phyloP scores from a whole-genome alignment of 352 stramenopile species.

The Pythium dissotocum region DNA sequence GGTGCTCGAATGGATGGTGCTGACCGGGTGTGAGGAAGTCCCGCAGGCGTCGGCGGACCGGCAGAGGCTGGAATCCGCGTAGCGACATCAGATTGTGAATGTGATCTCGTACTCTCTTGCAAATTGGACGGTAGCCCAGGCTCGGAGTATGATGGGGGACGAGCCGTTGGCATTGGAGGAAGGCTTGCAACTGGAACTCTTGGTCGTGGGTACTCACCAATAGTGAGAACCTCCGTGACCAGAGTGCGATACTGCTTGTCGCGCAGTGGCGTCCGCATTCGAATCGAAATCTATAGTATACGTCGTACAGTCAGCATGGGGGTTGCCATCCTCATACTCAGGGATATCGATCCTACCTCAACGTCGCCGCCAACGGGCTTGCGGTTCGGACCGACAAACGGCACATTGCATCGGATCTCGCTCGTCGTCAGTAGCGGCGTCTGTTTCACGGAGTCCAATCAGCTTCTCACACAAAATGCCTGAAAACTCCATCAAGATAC shows the following conservation, averaged over 20 bases:
- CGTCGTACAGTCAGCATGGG: no score
- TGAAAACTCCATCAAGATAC: not conserved
- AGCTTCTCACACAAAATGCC: not conserved
- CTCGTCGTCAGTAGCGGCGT: conserved; percentile 49
- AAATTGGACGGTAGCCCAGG: no score
- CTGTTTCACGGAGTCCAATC: conserved; percentile 17
- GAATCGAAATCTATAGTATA: conserved; percentile 47
- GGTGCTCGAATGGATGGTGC: not conserved
- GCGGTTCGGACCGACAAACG: conserved; percentile 69
- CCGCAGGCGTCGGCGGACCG: not conserved
- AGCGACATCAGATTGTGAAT: conserved; percentile 11
- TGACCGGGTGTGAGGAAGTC: not conserved
- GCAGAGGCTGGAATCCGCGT: not conserved
- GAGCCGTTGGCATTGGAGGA: no score
- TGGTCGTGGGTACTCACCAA: conserved; percentile 51
- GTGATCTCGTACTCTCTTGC: not conserved
- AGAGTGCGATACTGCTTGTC: conserved; percentile 56
- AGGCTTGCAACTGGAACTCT: not conserved
- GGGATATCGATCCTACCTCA: conserved; percentile 36
- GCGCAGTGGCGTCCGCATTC: conserved; percentile 57
- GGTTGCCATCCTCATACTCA: no score
- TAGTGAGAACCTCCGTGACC: conserved; percentile 46
- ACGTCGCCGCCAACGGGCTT: conserved; percentile 66
- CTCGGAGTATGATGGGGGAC: no score
- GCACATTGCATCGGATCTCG: conserved; percentile 50